Percentiles rank a stretch among this genome's conserved stretches.
These are phyloP conservation scores for Tetrapisispora fleetii DNA, from an alignment of 805 yeast genomes.

Conservation along the genomic window DNA sequence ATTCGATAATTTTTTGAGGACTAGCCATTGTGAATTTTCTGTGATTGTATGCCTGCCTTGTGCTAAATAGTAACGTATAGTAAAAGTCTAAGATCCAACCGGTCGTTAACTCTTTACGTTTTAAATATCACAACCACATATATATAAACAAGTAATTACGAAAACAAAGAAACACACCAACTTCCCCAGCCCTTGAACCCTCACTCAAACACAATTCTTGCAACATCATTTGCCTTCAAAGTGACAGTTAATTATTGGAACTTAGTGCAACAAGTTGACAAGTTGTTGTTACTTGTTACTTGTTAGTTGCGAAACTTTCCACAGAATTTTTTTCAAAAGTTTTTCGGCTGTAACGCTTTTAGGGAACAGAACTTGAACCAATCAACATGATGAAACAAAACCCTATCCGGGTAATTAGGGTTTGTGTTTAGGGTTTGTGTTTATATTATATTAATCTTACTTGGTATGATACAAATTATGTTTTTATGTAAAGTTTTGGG, in stretches of 20 bases:
- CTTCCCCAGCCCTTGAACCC: background rate
- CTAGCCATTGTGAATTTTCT: background rate
- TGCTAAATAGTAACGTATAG: too few species aligned
- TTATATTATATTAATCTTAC: too few species aligned
- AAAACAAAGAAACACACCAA: background rate
- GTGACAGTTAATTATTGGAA: background rate
- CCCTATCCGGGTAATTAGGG: background rate
- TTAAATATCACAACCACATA: too few species aligned
- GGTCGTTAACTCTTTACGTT: too few species aligned
- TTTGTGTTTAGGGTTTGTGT: background rate
- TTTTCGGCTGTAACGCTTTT: conserved; percentile 1
- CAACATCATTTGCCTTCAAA: background rate
- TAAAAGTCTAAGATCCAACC: too few species aligned
- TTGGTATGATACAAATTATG: too few species aligned
- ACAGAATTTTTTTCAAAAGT: background rate
- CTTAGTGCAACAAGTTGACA: too few species aligned
- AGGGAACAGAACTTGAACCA: background rate
- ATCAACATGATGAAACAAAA: background rate
- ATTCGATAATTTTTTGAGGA: conserved; percentile 39
- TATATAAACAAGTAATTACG: too few species aligned
- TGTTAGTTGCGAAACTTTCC: background rate
- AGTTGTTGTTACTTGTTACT: background rate
- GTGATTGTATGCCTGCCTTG: too few species aligned
- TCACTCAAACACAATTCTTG: background rate
- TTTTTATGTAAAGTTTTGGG: too few species aligned